Evolutionary conservation across 176 grass and related monocot species (phyloP).

Genomic region (Bonia amplexicaulis): DNA sequence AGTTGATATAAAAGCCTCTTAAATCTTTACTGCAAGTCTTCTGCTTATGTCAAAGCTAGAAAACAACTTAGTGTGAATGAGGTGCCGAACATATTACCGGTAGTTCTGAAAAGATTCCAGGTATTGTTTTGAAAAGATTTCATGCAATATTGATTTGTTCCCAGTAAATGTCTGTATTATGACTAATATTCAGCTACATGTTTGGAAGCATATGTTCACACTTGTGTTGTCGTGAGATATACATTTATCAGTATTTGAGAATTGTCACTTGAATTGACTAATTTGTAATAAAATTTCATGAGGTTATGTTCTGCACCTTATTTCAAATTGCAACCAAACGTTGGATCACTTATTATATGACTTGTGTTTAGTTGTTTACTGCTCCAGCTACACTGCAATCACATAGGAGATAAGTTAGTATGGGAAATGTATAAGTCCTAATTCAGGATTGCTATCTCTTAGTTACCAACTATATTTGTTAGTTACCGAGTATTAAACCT

Average conservation of each 20-base stretch:
- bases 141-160: constrained; percentile 11
- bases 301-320: constrained; percentile 9
- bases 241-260: neutral
- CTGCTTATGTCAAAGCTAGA: too few species aligned
- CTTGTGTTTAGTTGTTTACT: neutral
- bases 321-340: neutral
- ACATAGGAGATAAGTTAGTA: too few species aligned
- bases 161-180: constrained; percentile 1
- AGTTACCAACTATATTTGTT: too few species aligned
- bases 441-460: too few species aligned
- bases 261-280: constrained; percentile 10
- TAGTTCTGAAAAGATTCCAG: constrained; percentile 99
- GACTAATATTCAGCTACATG: neutral
- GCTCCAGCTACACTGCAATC: too few species aligned
- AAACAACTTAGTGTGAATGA: constrained; percentile 93
- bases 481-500: too few species aligned
- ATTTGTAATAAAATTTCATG: neutral
- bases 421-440: too few species aligned
- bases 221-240: constrained; percentile 5
- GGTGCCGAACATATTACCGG: constrained; percentile 97
- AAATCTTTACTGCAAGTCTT: too few species aligned
- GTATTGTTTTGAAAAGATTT: constrained; percentile 43
- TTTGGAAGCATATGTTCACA: constrained; percentile 19
- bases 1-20: too few species aligned
- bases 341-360: constrained; percentile 5